Percentiles rank a stretch among this genome's conserved stretches.
phyloP scores from a whole-genome alignment of 345 rosid genomes.

The Barbarea vulgaris region DNA sequence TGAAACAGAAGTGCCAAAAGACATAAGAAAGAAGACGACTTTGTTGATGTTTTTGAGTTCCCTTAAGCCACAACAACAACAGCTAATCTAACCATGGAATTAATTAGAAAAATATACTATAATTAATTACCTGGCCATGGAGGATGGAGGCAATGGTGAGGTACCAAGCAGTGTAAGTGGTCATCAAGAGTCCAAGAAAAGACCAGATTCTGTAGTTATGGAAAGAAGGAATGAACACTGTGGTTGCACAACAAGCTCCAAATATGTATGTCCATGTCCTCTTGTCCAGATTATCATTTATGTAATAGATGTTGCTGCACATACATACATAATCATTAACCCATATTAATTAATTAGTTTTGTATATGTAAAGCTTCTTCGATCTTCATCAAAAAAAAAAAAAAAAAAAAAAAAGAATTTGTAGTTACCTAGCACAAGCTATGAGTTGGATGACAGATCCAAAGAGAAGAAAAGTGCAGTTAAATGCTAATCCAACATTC shows the following conservation, averaged over 20 bases:
- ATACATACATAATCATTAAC: neutral
- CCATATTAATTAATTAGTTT: neutral
- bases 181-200: constrained; percentile 95
- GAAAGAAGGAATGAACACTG: constrained; percentile 97
- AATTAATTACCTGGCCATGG: constrained; percentile 79
- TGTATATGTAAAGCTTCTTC: neutral
- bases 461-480: constrained; percentile 98
- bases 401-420: neutral
- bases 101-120: neutral
- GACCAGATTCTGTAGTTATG: constrained; percentile 99
- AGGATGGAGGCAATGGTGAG: constrained; percentile 90
- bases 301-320: constrained; percentile 98
- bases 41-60: constrained; percentile 39
- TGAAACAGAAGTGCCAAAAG: constrained; percentile 28
- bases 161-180: constrained; percentile 99
- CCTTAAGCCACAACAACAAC: constrained; percentile 21
- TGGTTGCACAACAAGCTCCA: constrained; percentile 98
- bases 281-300: constrained; percentile 97
- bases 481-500: constrained; percentile 97
- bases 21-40: constrained; percentile 37
- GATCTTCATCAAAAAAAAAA: constrained; percentile 1
- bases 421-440: constrained; percentile 91
- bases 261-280: constrained; percentile 99
- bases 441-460: constrained; percentile 99
- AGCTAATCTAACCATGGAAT: constrained; percentile 12